phyloP scores from a whole-genome alignment of 768 basidiomycete species.

The Tremella fuciformis region DNA sequence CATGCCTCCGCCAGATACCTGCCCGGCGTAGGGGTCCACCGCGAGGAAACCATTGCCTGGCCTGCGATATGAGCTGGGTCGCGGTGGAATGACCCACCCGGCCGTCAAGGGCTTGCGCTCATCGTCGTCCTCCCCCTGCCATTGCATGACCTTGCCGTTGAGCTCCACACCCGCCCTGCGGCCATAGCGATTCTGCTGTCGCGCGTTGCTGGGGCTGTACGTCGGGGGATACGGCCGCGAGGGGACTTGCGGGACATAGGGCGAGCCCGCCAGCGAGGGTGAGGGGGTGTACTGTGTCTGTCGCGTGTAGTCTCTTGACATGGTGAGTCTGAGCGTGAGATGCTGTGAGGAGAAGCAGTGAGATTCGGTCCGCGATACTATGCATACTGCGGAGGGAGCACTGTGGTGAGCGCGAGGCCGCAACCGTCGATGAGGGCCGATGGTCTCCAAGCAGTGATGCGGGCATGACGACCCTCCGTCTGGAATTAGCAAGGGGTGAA shows the following conservation, averaged over 20 bases:
- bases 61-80: not conserved
- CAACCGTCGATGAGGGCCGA: too few relatives aligned
- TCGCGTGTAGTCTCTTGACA: constrained; percentile 2
- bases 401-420: not conserved
- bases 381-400: not conserved
- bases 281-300: constrained; percentile 2
- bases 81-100: constrained; percentile 9
- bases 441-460: too few relatives aligned
- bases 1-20: constrained; percentile 6
- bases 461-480: too few relatives aligned
- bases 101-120: constrained; percentile 38
- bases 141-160: constrained; percentile 35
- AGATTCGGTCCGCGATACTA: not conserved
- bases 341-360: constrained; percentile 2
- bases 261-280: not conserved
- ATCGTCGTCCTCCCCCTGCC: constrained; percentile 40
- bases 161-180: constrained; percentile 25
- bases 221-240: not conserved
- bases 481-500: too few relatives aligned
- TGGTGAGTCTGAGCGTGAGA: constrained; percentile 12
- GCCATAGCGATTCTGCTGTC: not conserved
- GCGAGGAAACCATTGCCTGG: constrained; percentile 5
- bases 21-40: not conserved
- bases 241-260: not conserved
- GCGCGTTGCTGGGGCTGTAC: constrained; percentile 6